Conservation (phyloP, 495 filamentous ascomycete species). For the Hypoxylon rickii region DNA sequence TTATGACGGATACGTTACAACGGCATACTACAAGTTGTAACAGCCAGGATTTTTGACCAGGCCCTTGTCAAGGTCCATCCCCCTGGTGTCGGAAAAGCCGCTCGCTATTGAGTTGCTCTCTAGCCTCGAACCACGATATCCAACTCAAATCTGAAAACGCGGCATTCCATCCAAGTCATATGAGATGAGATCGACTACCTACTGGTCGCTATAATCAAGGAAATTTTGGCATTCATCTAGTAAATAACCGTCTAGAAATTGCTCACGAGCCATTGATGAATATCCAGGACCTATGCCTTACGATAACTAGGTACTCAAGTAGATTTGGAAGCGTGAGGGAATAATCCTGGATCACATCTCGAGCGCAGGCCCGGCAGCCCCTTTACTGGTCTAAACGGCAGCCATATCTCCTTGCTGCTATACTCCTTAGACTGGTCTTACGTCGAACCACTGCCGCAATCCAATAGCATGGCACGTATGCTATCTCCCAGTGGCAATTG, state of each 20-base stretch:
- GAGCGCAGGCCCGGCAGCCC: slow-evolving; percentile 1
- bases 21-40: slow-evolving; percentile 2
- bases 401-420: neutral
- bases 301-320: neutral
- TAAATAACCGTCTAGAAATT: too few relatives aligned
- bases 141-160: too few relatives aligned
- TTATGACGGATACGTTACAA: slow-evolving; percentile 10
- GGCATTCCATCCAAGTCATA: too few relatives aligned
- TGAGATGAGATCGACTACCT: too few relatives aligned
- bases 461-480: slow-evolving; percentile 18
- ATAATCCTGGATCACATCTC: slow-evolving; percentile 2
- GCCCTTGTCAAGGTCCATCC: slow-evolving; percentile 6
- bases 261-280: too few relatives aligned
- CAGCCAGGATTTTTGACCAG: neutral
- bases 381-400: slow-evolving; percentile 1
- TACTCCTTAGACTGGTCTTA: slow-evolving; percentile 10
- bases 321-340: neutral
- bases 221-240: too few relatives aligned
- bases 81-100: slow-evolving; percentile 25
- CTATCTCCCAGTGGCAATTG: slow-evolving; percentile 24
- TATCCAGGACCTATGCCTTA: neutral
- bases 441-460: slow-evolving; percentile 5
- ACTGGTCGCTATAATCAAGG: too few relatives aligned
- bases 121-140: too few relatives aligned
- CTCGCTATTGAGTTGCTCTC: neutral